These are phyloP conservation scores for Ophiostoma pallidulum DNA, from an alignment of 2,329 filamentous ascomycete genomes.

Conservation along the genomic window DNA sequence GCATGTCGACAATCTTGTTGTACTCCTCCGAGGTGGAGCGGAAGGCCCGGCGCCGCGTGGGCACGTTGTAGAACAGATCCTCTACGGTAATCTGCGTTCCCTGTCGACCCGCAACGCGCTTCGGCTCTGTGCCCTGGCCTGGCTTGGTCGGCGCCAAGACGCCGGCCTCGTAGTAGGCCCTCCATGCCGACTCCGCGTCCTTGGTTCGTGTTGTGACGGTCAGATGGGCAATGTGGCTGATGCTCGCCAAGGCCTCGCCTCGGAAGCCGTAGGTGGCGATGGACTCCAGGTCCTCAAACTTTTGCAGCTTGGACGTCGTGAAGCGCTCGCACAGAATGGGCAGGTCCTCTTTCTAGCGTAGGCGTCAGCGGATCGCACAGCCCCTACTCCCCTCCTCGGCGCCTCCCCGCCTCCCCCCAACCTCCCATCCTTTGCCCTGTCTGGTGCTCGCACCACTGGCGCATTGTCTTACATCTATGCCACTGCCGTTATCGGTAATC, in stretches of 20 bases:
- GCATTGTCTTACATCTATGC: slow-evolving; percentile 61
- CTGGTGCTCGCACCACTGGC: neutral
- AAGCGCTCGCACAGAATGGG: slow-evolving; percentile 90
- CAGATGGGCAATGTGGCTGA: slow-evolving; percentile 95
- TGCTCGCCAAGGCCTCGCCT: slow-evolving; percentile 90
- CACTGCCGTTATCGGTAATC: slow-evolving; percentile 94
- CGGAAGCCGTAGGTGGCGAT: slow-evolving; percentile 98
- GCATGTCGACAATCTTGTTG: slow-evolving; percentile 92
- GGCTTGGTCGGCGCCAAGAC: slow-evolving; percentile 76
- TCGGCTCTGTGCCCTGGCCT: slow-evolving; percentile 77
- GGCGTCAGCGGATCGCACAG: no score
- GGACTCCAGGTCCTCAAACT: slow-evolving; percentile 81
- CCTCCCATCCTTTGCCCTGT: neutral
- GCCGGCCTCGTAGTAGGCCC: slow-evolving; percentile 77
- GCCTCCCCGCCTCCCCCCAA: no score
- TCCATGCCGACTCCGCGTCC: slow-evolving; percentile 80
- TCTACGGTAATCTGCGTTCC: slow-evolving; percentile 96
- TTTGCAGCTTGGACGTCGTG: slow-evolving; percentile 90
- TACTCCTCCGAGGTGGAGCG: slow-evolving; percentile 89
- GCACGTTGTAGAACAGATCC: slow-evolving; percentile 94
- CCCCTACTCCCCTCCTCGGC: no score
- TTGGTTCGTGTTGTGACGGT: slow-evolving; percentile 90
- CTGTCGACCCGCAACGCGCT: slow-evolving; percentile 73
- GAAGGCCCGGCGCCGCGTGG: slow-evolving; percentile 79
- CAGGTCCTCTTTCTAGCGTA: slow-evolving; percentile 70